These are phyloP conservation scores for Arabidopsis lyrata DNA, from an alignment of 441 rosid genomes.

Conservation along the genomic window DNA sequence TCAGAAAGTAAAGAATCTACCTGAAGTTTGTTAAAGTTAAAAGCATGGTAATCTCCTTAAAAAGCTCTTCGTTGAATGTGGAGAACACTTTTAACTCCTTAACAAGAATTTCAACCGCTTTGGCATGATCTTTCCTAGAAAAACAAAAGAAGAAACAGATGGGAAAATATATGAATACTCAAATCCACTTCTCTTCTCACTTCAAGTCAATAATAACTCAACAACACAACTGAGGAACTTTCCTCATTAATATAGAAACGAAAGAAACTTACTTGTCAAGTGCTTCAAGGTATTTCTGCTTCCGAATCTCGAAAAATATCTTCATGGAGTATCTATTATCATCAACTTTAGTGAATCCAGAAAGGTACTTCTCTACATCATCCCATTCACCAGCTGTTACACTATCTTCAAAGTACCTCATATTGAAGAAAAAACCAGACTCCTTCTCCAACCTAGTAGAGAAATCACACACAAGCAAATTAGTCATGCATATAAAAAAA, in stretches of 20 bases:
- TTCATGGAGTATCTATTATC: conserved; percentile 91
- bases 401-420: conserved; percentile 82
- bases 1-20: conserved; percentile 37
- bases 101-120: conserved; percentile 72
- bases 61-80: conserved; percentile 67
- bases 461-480: conserved; percentile 6
- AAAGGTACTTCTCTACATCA: conserved; percentile 83
- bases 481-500: too few relatives aligned
- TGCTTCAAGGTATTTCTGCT: conserved; percentile 92
- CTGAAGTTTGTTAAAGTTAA: conserved; percentile 60
- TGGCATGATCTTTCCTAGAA: conserved; percentile 65
- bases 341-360: conserved; percentile 88
- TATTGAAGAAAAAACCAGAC: conserved; percentile 88
- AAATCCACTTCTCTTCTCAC: conserved; percentile 12
- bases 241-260: conserved; percentile 38
- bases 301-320: conserved; percentile 85
- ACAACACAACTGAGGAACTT: conserved; percentile 19
- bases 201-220: conserved; percentile 46
- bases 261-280: conserved; percentile 66
- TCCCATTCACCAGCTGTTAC: conserved; percentile 90
- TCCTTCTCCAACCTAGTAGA: conserved; percentile 67
- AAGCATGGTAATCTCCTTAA: conserved; percentile 71
- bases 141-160: conserved; percentile 10
- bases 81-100: conserved; percentile 72
- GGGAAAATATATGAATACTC: background rate